Conservation (phyloP, 768 basidiomycete species). For the Pleurotus salmoneostramineus region DNA sequence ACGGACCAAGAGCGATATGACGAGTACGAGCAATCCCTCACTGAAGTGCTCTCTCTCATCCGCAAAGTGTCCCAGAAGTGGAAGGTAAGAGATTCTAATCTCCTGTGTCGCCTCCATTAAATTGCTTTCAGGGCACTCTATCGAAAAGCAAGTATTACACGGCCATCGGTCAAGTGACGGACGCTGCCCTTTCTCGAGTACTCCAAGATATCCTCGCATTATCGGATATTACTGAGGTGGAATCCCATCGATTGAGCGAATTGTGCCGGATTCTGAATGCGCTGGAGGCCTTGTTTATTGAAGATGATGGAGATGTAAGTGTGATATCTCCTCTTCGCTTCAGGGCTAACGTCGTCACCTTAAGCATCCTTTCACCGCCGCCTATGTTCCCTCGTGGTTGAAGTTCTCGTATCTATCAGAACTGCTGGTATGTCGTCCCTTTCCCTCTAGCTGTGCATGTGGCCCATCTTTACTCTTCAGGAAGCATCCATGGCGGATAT, state of each 20-base stretch:
- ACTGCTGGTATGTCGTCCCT: slow-evolving; percentile 66
- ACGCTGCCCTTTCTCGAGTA: slow-evolving; percentile 63
- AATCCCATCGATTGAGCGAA: slow-evolving; percentile 81
- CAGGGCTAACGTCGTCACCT: background rate
- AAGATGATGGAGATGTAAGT: slow-evolving; percentile 56
- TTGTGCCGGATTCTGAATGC: slow-evolving; percentile 76
- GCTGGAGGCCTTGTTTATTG: slow-evolving; percentile 77
- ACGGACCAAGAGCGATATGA: slow-evolving; percentile 73
- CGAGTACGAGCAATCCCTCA: slow-evolving; percentile 69
- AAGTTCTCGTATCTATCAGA: slow-evolving; percentile 95
- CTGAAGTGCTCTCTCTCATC: slow-evolving; percentile 57
- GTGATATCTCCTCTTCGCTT: background rate
- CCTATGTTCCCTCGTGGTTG: slow-evolving; percentile 90
- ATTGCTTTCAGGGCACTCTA: slow-evolving; percentile 49
- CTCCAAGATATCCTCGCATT: slow-evolving; percentile 72
- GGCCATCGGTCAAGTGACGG: slow-evolving; percentile 67
- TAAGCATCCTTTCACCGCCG: slow-evolving; percentile 72
- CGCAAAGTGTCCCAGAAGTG: slow-evolving; percentile 59
- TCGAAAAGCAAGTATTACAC: slow-evolving; percentile 69
- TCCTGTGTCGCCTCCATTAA: background rate
- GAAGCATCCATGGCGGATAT: slow-evolving; percentile 92
- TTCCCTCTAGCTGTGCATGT: background rate
- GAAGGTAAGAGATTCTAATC: slow-evolving; percentile 50
- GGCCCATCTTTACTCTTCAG: slow-evolving; percentile 30
- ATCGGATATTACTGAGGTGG: slow-evolving; percentile 83